Base-by-base conservation (phyloP, 75 land plant genomes). In the Azolla pinnata region DNA sequence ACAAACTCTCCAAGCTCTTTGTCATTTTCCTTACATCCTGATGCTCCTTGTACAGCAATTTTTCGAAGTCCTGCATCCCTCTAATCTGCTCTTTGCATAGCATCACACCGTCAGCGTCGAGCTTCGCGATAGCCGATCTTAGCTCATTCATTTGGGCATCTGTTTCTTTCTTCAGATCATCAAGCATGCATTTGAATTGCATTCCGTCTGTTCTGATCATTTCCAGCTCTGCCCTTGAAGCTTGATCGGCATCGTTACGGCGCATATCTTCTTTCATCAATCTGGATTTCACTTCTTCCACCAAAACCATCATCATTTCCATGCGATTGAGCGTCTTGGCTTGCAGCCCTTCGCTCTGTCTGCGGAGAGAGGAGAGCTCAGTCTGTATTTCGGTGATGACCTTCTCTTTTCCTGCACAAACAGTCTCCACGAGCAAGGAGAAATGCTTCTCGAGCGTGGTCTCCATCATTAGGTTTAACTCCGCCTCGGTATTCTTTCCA, bases 361-460 rank as follows among this genome's bases (percentile, higher is more conserved):
- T 60, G 61, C 66, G 52, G 40, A 71, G 56, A 31, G 50, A 44
- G n/a, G 60, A 30, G 9, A 71, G 31, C 55, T 71, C 73, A 45
- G 44, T 44, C 54, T 51, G 56, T 61, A 59, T 56, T 27, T 61
- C 70, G 33, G 64, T 29, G 26, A 28, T 68, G 17, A 35, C 53
- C 27, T 16, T 46, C 14, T 67, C 64, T 19, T 31, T 44, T 28
- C 38, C 25, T 29, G 18, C 38, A 5, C 10, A 35, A 5, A 35
- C 40, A 5, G 5, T 35, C 40, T 35, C 40, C 40, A 35, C 40
- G 40, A 35, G 40, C 10, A 5, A 12, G 40, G 40, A 35, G 12
- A 66, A 28, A 25, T 55, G 68, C 30, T 68, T 61, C 64, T 68
- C 65, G 34, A 68, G 58, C 46, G 31, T 68, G 29, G 47, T 44